These are phyloP conservation scores for Porphyridium purpureum DNA, from an alignment of 23 red algal species.

Conservation along the genomic window DNA sequence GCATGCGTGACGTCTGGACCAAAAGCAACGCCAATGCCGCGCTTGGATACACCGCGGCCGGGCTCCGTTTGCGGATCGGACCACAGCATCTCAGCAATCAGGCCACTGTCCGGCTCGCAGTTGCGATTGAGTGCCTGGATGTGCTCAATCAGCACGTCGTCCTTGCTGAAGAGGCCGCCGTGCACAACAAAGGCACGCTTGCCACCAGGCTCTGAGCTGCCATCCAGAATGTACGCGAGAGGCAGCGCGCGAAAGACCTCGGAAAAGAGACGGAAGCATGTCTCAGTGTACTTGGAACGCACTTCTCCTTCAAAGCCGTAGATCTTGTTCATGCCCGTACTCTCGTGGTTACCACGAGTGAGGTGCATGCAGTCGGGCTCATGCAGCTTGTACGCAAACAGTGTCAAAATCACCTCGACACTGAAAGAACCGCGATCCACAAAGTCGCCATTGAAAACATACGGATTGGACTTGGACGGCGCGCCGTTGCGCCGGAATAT, in stretches of 20 bases:
- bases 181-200: constrained; percentile 79
- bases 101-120: constrained; percentile 71
- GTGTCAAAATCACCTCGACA: constrained; percentile 85
- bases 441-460: constrained; percentile 99
- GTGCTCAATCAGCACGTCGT: constrained; percentile 70
- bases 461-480: constrained; percentile 75
- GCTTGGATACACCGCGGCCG: constrained; percentile 82
- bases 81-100: constrained; percentile 98
- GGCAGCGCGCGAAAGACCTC: constrained; percentile 86
- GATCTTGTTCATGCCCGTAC: constrained; percentile 79
- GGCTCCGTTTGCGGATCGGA: constrained; percentile 78
- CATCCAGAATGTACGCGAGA: constrained; percentile 82
- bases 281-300: constrained; percentile 68
- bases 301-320: constrained; percentile 99
- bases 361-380: constrained; percentile 72
- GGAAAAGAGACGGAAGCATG: constrained; percentile 54
- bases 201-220: constrained; percentile 9
- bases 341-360: constrained; percentile 94
- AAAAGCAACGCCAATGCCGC: constrained; percentile 92
- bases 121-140: constrained; percentile 56
- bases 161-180: constrained; percentile 81
- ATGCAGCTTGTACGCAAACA: constrained; percentile 56
- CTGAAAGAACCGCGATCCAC: constrained; percentile 90
- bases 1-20: constrained; percentile 88
- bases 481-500: constrained; percentile 87